phyloP scores from a whole-genome alignment of 495 filamentous ascomycete genomes.

The Neurospora cerealis region DNA sequence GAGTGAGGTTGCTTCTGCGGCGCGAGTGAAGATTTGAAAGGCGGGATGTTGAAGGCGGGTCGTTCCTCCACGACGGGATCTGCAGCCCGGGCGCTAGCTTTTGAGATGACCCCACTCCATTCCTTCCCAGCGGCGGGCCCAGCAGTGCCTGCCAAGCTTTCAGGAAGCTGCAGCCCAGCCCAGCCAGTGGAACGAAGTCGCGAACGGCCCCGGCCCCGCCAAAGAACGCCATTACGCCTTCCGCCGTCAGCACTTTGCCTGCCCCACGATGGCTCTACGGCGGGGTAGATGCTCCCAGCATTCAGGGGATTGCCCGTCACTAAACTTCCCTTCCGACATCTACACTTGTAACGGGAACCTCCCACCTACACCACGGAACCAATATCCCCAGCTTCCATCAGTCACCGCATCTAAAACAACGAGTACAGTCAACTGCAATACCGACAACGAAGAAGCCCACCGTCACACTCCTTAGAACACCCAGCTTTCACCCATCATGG shows the following conservation, averaged over 20 bases:
- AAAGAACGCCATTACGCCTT: not conserved
- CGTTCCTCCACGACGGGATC: not conserved
- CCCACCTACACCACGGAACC: not conserved
- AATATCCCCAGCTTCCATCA: not conserved
- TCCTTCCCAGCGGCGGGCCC: not conserved
- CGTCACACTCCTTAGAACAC: not conserved
- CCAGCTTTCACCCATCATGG: slow-evolving; percentile 10
- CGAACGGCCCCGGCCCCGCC: not conserved
- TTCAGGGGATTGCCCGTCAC: not conserved
- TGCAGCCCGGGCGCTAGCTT: not conserved
- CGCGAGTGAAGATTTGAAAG: slow-evolving; percentile 3
- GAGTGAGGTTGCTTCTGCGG: not conserved
- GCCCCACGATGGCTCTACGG: not conserved
- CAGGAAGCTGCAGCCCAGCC: not conserved
- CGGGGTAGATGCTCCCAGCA: not conserved
- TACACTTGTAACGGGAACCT: not conserved
- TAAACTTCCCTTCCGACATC: not conserved
- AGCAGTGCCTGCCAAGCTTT: not conserved
- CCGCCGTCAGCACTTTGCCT: not conserved
- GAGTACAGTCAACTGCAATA: not conserved
- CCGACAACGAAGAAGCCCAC: not conserved
- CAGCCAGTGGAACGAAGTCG: not conserved
- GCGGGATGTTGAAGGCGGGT: not conserved
- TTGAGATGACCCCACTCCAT: not conserved
- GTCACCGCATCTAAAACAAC: slow-evolving; percentile 3